Evolutionary conservation across 1,284 basidiomycete species (phyloP).

Genomic region (Marasmius fiardii): DNA sequence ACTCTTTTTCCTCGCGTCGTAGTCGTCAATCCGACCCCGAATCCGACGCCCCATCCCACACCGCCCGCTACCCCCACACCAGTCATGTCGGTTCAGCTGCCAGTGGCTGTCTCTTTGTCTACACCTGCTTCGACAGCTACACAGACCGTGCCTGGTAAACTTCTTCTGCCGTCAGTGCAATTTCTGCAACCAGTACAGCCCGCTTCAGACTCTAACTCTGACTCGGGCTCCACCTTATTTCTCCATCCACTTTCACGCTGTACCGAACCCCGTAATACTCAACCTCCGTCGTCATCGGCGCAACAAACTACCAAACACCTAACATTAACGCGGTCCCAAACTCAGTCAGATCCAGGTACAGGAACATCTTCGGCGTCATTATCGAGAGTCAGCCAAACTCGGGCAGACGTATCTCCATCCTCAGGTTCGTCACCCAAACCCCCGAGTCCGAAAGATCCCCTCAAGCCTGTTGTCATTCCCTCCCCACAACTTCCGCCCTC

Average conservation of each 20-base stretch:
- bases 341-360: slow-evolving; percentile 3
- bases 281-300: background rate
- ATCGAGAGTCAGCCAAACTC: background rate
- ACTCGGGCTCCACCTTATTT: background rate
- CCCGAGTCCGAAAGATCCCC: background rate
- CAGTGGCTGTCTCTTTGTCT: background rate
- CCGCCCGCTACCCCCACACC: slow-evolving; percentile 47
- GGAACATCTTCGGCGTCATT: background rate
- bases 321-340: background rate
- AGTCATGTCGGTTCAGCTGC: slow-evolving; percentile 12
- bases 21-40: slow-evolving; percentile 52
- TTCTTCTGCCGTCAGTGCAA: background rate
- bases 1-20: slow-evolving; percentile 42
- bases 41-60: slow-evolving; percentile 53
- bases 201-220: background rate
- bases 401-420: background rate
- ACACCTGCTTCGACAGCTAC: background rate
- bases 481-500: background rate
- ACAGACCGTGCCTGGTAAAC: background rate
- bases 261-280: background rate
- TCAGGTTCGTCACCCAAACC: background rate
- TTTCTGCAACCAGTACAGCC: background rate
- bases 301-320: too few relatives aligned
- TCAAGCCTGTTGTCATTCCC: background rate
- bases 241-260: background rate